These are phyloP conservation scores for Hebeloma cylindrosporum DNA, from an alignment of 768 basidiomycete species.

Conservation along the genomic window DNA sequence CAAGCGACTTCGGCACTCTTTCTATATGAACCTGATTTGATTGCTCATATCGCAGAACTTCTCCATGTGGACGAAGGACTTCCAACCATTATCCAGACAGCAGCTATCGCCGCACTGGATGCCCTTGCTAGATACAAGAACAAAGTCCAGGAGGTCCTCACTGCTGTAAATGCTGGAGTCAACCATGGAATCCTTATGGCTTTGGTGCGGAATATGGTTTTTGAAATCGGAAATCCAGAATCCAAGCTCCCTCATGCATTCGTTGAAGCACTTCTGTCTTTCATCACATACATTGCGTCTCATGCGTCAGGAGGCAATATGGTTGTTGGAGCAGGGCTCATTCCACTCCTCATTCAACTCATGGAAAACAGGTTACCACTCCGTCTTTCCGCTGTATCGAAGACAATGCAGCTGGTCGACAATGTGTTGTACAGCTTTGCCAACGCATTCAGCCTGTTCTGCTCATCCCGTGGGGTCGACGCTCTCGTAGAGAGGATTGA, in stretches of 20 bases:
- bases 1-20: conserved; percentile 82
- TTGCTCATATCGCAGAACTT: conserved; percentile 85
- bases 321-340: conserved; percentile 91
- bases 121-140: conserved; percentile 82
- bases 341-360: conserved; percentile 86
- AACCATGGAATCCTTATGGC: conserved; percentile 96
- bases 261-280: conserved; percentile 80
- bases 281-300: conserved; percentile 85
- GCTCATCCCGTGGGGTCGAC: conserved; percentile 80
- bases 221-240: conserved; percentile 65
- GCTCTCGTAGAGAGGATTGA: conserved; percentile 84
- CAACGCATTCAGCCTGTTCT: conserved; percentile 86
- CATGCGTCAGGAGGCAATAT: conserved; percentile 86
- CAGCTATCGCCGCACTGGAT: conserved; percentile 88
- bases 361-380: conserved; percentile 74
- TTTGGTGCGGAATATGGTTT: conserved; percentile 77
- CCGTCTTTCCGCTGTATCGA: conserved; percentile 76
- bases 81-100: conserved; percentile 72
- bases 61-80: conserved; percentile 78
- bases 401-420: conserved; percentile 90
- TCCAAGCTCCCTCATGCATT: conserved; percentile 71
- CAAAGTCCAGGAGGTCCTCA: conserved; percentile 83
- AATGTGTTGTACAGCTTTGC: conserved; percentile 88
- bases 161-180: conserved; percentile 90
- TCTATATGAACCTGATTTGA: conserved; percentile 92